Conservation (phyloP, 2,329 filamentous ascomycete species). For the Penicillium sp. region DNA sequence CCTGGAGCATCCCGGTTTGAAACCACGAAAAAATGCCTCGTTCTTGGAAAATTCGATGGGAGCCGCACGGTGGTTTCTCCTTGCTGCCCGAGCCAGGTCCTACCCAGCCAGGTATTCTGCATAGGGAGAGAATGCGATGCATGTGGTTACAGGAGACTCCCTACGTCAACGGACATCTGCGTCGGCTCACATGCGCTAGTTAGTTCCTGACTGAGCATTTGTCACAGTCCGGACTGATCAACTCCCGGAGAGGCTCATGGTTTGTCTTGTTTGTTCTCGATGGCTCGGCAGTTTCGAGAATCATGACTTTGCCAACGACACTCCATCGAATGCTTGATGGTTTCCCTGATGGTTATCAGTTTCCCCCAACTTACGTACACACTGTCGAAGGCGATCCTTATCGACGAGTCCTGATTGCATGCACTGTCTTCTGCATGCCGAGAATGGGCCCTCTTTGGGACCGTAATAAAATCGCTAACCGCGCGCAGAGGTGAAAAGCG, state of each 20-base stretch:
- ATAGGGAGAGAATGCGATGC: not conserved
- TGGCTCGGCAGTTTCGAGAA: not conserved
- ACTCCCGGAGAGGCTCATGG: not conserved
- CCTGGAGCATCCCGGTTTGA: not conserved
- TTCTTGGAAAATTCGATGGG: not conserved
- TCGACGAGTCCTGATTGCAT: not conserved
- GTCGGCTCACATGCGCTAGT: not conserved
- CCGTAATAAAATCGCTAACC: not conserved
- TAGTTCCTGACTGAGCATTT: not conserved
- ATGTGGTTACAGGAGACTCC: not conserved
- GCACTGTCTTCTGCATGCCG: not conserved
- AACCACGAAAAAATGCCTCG: not conserved
- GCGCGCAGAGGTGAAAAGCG: not conserved
- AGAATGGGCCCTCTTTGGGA: not conserved
- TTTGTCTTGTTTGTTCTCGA: not conserved
- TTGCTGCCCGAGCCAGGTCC: constrained; percentile 9
- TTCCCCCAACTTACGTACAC: not conserved
- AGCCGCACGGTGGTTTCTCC: not conserved
- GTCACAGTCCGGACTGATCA: not conserved
- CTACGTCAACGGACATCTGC: not conserved
- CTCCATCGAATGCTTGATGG: not conserved
- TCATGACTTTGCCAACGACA: not conserved
- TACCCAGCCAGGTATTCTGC: constrained; percentile 5
- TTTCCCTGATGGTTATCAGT: not conserved
- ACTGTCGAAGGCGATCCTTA: not conserved